phyloP scores from a whole-genome alignment of 2,329 filamentous ascomycete species.

The Neopestalotiopsis sp. region DNA sequence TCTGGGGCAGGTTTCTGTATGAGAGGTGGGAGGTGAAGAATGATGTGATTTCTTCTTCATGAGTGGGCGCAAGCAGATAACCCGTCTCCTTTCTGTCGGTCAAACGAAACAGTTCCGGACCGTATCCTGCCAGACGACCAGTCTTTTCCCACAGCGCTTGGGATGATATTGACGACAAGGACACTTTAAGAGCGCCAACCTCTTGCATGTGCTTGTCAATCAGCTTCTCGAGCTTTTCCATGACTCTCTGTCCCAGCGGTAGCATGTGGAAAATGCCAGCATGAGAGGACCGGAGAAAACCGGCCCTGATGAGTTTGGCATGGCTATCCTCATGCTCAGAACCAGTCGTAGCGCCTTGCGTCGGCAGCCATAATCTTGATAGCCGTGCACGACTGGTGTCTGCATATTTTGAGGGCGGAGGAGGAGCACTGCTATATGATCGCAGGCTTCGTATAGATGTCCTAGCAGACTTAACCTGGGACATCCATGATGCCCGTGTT shows the following conservation, averaged over 20 bases:
- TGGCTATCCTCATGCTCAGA: slow-evolving; percentile 67
- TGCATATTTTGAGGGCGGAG: not conserved
- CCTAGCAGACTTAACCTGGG: slow-evolving; percentile 5
- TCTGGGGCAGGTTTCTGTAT: slow-evolving; percentile 83
- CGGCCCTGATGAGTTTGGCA: slow-evolving; percentile 70
- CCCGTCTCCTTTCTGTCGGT: slow-evolving; percentile 76
- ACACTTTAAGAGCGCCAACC: slow-evolving; percentile 81
- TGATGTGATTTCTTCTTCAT: slow-evolving; percentile 93
- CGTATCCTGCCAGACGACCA: slow-evolving; percentile 75
- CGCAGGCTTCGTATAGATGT: not conserved
- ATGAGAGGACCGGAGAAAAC: slow-evolving; percentile 80
- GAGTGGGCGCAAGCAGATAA: slow-evolving; percentile 86
- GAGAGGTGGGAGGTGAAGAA: slow-evolving; percentile 78
- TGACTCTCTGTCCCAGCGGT: slow-evolving; percentile 83
- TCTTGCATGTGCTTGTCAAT: slow-evolving; percentile 89
- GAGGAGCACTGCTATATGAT: slow-evolving; percentile 7
- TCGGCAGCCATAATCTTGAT: slow-evolving; percentile 81
- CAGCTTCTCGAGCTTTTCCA: slow-evolving; percentile 83
- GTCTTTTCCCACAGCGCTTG: slow-evolving; percentile 83
- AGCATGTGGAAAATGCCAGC: slow-evolving; percentile 92
- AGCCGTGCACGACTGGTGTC: slow-evolving; percentile 44
- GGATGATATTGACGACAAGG: slow-evolving; percentile 84
- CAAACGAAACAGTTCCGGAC: slow-evolving; percentile 82
- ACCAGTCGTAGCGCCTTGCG: slow-evolving; percentile 67
- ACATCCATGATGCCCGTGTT: slow-evolving; percentile 14